Conservation (phyloP, 345 rosid species). For the Eucalyptus pauciflora region DNA sequence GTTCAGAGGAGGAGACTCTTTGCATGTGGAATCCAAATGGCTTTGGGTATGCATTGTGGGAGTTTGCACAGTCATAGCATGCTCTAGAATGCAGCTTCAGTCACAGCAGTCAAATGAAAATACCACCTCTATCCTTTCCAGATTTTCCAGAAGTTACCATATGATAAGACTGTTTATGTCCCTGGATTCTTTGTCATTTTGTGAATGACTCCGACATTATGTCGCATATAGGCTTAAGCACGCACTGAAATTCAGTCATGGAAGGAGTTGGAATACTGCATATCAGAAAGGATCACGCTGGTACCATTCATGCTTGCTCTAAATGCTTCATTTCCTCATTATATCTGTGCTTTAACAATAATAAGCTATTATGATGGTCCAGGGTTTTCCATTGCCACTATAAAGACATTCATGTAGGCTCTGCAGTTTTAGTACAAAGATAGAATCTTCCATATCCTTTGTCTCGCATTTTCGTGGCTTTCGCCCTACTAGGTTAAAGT, state of each 20-base stretch:
- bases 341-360: background rate
- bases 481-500: background rate
- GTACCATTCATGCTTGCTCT: background rate
- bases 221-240: background rate
- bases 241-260: background rate
- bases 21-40: background rate
- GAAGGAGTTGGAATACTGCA: conserved; percentile 14
- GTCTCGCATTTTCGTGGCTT: background rate
- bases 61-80: background rate
- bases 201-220: background rate
- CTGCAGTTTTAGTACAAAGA: background rate
- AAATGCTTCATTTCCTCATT: background rate
- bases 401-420: background rate
- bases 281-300: background rate
- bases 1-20: conserved; percentile 13
- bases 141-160: background rate
- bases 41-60: background rate
- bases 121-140: background rate
- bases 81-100: background rate
- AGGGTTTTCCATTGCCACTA: background rate
- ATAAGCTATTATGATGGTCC: background rate
- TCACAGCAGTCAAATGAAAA: no score
- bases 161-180: background rate
- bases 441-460: background rate
- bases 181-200: background rate